Evolutionary conservation across 257 asterid species (phyloP), one percentile per base, ranked within the genome.

Genomic region (Nicotiana sylvestris): DNA sequence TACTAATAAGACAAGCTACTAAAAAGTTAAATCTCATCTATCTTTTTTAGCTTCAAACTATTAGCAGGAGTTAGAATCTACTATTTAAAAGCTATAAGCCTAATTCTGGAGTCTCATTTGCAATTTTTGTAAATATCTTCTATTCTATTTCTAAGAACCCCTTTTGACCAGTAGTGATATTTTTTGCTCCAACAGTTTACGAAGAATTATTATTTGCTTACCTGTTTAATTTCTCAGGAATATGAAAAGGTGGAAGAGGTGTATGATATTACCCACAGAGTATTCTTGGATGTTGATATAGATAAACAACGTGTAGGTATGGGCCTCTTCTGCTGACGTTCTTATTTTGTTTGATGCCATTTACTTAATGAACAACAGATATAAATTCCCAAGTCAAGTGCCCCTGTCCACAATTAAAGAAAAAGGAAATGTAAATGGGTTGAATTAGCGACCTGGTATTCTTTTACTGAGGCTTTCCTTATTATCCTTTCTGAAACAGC

Each of bases 241-340:
- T 83, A 64, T 82, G 94, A 86, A 76, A 85, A 70, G 78, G 90
- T 85, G 80, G 97, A 92, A 76, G 98, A 90, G 89, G 89, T 84
- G 30, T 66, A 90, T 80, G 97, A 94, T 84, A 84, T 95, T 87
- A 94, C 98, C 37, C 94, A 94, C 67, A 90, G 95, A 88, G 97
- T 96, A 43, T 96, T 90, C 92, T 87, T 96, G 90, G 99, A 94
- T 90, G 97, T 94, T 84, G 98, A 94, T 90, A 92, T 94, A 77
- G 99, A 94, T 84, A 94, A 90, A 85, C 98, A 94, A 84, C 97
- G 90, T 56, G 84, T 88, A 88, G 98, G 97, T 92, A 88, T 65
- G 86, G 53, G 21, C 70, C 67, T 46, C 17, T 58, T 35, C 33
- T 49, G 58, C 33, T 49, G 49, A 70, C 10, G 6, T 33, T 16